These are phyloP conservation scores for Tricholoma hemisulphureum DNA, from an alignment of 768 basidiomycete species.

Conservation along the genomic window DNA sequence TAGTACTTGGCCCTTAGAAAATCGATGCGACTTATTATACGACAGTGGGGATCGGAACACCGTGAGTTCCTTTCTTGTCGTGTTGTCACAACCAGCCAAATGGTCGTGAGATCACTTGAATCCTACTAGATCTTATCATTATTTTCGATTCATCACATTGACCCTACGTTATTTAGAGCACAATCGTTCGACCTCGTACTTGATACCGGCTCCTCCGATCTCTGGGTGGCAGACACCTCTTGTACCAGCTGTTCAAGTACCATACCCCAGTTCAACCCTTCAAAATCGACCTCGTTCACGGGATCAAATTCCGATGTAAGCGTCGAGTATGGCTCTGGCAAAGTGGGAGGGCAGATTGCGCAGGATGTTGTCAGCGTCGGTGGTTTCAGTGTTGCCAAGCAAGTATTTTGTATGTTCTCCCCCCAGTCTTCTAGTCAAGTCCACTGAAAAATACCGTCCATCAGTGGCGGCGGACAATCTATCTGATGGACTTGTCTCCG, in stretches of 20 bases:
- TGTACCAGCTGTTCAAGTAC: slow-evolving; percentile 29
- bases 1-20: slow-evolving; percentile 32
- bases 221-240: slow-evolving; percentile 72
- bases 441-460: background rate
- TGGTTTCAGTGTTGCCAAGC: slow-evolving; percentile 53
- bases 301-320: background rate
- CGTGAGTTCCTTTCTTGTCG: slow-evolving; percentile 43
- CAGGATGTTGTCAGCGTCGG: slow-evolving; percentile 66
- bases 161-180: slow-evolving; percentile 33
- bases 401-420: slow-evolving; percentile 50
- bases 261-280: background rate
- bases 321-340: slow-evolving; percentile 72
- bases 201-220: slow-evolving; percentile 88
- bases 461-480: background rate
- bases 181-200: slow-evolving; percentile 78
- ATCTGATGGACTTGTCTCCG: slow-evolving; percentile 39
- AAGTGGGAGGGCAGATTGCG: slow-evolving; percentile 53
- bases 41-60: slow-evolving; percentile 55
- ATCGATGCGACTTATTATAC: slow-evolving; percentile 60
- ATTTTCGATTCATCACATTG: background rate
- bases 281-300: background rate
- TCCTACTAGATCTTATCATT: background rate
- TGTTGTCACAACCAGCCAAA: background rate
- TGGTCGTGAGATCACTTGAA: no score
- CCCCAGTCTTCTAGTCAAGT: background rate